Evolutionary conservation across 2,329 filamentous ascomycete species (phyloP), one percentile per base, ranked within the genome.

Genomic region (Blumeria hordei): DNA sequence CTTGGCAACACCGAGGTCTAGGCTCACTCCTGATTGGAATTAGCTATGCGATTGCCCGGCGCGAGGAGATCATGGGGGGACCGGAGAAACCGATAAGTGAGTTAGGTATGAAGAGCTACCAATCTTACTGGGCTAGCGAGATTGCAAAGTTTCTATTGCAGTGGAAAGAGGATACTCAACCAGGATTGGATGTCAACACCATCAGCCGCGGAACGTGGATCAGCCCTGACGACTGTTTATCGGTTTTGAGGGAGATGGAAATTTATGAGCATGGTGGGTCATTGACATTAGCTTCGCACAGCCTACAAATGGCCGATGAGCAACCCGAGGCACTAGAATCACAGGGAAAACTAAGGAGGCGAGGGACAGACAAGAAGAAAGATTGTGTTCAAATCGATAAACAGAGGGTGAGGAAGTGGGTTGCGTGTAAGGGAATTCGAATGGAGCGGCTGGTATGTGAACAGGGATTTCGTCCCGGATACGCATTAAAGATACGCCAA

Each of bases 51-150:
- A 82, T 98, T 50, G 90, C 88, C 18, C 78, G 81, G 51, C 77
- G 85, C 55, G 88, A 96, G 64, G 80, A 81, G 6, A 74, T 90
- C 45, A 75, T 95, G 33, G 92, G 92, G 37, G 90, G 92, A 0
- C 92, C 92, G 0, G 92, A 98, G 70, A 92, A 93, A 66, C 92
- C 90, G 9, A 81, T 96, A 47, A 92, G 85, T 18, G 84, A 90
- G 58, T 74, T 94, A 51, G 90, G 90, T 1, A 77, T 78, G 61
- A 83, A 79, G 63, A 87, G 87, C 3, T 96, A 96, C 68, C 74
- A 76, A 61, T 75, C 84, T 6, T 95, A 85, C 68, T 96, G 90
- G 90, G 80, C 82, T 1, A 81, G 83, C 45, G 85, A 92, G 61
- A 80, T 95, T 58, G 81, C 82, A 6, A 74, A 86, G n/a, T 85